phyloP scores from a whole-genome alignment of 441 rosid genomes.

The Aquilaria agallochum region DNA sequence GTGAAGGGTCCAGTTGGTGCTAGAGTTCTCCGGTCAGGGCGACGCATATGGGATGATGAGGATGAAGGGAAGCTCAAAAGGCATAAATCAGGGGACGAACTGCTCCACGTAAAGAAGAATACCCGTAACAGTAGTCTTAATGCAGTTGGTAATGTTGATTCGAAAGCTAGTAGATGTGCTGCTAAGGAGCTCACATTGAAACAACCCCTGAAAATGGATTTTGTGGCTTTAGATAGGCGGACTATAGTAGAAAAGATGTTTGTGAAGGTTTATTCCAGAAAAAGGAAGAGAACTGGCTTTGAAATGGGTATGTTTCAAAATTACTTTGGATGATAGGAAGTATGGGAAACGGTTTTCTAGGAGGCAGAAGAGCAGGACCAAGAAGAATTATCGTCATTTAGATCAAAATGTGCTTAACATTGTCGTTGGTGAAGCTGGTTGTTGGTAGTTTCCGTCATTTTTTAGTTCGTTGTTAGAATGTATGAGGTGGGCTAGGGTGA shows the following conservation, averaged over 20 bases:
- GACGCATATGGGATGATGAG: slow-evolving; percentile 58
- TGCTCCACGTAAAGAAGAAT: slow-evolving; percentile 31
- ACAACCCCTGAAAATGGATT: slow-evolving; percentile 21
- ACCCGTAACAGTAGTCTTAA: slow-evolving; percentile 21
- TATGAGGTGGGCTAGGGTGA: slow-evolving; percentile 34
- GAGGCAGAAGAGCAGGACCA: slow-evolving; percentile 34
- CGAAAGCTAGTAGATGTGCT: slow-evolving; percentile 20
- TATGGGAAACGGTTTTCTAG: slow-evolving; percentile 44
- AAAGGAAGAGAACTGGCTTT: slow-evolving; percentile 48
- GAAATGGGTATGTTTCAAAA: slow-evolving; percentile 11
- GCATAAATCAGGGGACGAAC: slow-evolving; percentile 48
- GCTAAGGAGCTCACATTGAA: slow-evolving; percentile 4
- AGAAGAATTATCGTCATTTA: slow-evolving; percentile 8
- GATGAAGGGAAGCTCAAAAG: slow-evolving; percentile 48
- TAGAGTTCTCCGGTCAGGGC: slow-evolving; percentile 84
- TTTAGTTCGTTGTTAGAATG: slow-evolving; percentile 54
- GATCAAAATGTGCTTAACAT: slow-evolving; percentile 22
- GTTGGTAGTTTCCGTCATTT: slow-evolving; percentile 34
- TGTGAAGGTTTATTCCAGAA: slow-evolving; percentile 68
- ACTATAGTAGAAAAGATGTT: slow-evolving; percentile 41
- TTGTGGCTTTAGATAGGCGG: slow-evolving; percentile 17
- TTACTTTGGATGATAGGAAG: slow-evolving; percentile 25
- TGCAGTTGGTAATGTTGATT: slow-evolving; percentile 2
- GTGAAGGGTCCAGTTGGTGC: slow-evolving; percentile 78
- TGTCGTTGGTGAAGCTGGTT: slow-evolving; percentile 23